Evolutionary conservation across 2,329 filamentous ascomycete genomes (phyloP), one percentile per base, ranked within the genome.

Genomic region (Coniella lustricola): DNA sequence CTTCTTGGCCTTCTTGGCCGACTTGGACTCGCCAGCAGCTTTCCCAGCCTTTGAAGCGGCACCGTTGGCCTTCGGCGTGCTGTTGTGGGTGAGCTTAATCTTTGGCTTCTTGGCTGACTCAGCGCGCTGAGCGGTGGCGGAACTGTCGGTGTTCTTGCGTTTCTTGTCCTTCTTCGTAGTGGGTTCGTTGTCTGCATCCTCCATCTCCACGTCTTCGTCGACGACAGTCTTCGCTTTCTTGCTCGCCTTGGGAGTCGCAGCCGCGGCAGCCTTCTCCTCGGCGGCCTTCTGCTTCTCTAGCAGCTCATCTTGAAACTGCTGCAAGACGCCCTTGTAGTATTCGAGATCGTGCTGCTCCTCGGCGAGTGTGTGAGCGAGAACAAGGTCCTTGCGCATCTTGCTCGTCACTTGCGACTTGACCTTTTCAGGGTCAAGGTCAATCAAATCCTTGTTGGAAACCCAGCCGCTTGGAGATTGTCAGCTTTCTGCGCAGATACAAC

Each of bases 391-490:
- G 62, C 81, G 79, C 73, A 86, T 84, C 71, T 94, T 95, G 55
- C 85, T 79, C 46, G 83, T 84, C 45, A 86, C 73, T 36, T 80
- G 72, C 20, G 82, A 74, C 46, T 81, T 79, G 55, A 90, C 84
- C 21, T 84, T 82, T 45, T 85, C 81, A 13, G 85, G 72, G 49
- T 90, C 82, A 46, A 97, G 80, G 32, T 88, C 84, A 32, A 82
- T 80, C 33, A 98, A 76, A 51, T 88, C 84, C 18, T 82, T 86
- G 67, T 97, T 96, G 53, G 83, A 78, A 56, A 91, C 87, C 91
- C 91, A 98, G 33, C 87, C 87, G 69, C 93, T 98, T 50, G 9
- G 17, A 14, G 3, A 12, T 7, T 7, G 40, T 52, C 21, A 52
- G 47, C n/a, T 29, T 22, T 13, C 13, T 39, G 29, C 50, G 14